Percentiles rank a stretch among this genome's conserved stretches.
phyloP scores from a whole-genome alignment of 805 yeast genomes.

The Candida argentea region DNA sequence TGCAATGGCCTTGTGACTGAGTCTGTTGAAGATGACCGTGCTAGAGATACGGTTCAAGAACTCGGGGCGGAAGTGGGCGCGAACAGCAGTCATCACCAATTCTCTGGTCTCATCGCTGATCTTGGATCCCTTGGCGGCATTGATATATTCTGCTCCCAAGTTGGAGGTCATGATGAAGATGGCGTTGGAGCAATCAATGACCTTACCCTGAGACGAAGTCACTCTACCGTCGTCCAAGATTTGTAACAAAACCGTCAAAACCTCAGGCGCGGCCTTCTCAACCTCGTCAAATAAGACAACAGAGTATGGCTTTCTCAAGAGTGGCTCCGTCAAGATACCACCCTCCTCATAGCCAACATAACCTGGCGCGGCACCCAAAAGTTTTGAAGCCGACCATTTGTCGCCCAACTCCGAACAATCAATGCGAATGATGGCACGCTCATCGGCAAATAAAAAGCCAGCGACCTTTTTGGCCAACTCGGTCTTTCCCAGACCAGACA shows the following conservation, averaged over 20 bases:
- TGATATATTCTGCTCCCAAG: conserved; percentile 87
- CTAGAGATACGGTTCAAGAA: conserved; percentile 93
- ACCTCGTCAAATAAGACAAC: conserved; percentile 96
- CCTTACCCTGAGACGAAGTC: conserved; percentile 89
- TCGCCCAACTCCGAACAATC: conserved; percentile 96
- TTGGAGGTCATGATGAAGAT: conserved; percentile 95
- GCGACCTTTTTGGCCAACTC: conserved; percentile 96
- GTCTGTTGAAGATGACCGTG: conserved; percentile 84
- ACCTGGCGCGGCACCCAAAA: conserved; percentile 97
- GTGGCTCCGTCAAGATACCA: conserved; percentile 88
- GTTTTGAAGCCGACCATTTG: conserved; percentile 90
- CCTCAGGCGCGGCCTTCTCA: conserved; percentile 98
- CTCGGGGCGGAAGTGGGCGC: conserved; percentile 92
- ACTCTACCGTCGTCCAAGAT: conserved; percentile 94
- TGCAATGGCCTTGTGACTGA: conserved; percentile 83
- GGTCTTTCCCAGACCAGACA: conserved; percentile 97
- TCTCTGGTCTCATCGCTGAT: conserved; percentile 62
- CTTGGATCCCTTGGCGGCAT: conserved; percentile 52
- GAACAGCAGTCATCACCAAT: conserved; percentile 74
- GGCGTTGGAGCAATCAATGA: conserved; percentile 85
- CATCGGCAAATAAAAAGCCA: conserved; percentile 91
- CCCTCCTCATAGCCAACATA: conserved; percentile 94
- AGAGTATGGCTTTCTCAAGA: conserved; percentile 86
- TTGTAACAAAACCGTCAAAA: conserved; percentile 82
- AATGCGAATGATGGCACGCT: conserved; percentile 92